Evolutionary conservation across 768 basidiomycete species (phyloP).

Genomic region (Hericium alpestre): DNA sequence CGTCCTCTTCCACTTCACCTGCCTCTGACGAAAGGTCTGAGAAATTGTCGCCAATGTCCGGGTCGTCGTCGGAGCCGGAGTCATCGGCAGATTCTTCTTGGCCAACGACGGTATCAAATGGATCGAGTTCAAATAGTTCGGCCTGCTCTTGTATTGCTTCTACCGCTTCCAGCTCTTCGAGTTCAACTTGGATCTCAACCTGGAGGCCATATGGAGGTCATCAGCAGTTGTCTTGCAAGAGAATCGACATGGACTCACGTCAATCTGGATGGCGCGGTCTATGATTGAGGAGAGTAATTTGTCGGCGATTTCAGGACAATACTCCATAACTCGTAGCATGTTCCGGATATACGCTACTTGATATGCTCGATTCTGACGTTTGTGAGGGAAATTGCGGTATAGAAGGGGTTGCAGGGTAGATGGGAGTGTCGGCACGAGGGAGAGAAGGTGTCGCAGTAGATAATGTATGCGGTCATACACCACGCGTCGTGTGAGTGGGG

Average conservation of each 20-base stretch:
- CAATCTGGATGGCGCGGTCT: conserved; percentile 91
- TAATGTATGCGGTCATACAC: conserved; percentile 82
- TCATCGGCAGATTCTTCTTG: conserved; percentile 54
- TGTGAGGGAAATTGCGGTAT: conserved; percentile 82
- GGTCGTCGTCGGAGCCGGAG: conserved; percentile 39
- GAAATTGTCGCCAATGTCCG: conserved; percentile 41
- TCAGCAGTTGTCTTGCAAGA: background rate
- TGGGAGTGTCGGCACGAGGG: conserved; percentile 85
- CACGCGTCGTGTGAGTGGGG: conserved; percentile 67
- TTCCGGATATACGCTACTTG: conserved; percentile 92
- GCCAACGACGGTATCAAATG: conserved; percentile 76
- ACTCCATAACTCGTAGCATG: conserved; percentile 67
- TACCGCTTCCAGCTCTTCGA: conserved; percentile 80
- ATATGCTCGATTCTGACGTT: conserved; percentile 67
- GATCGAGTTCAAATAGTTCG: conserved; percentile 66
- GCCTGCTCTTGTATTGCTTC: conserved; percentile 38
- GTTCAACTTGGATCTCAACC: conserved; percentile 95
- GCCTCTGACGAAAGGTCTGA: conserved; percentile 73
- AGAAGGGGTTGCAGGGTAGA: conserved; percentile 81
- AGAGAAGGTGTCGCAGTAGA: conserved; percentile 78
- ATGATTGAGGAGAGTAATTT: conserved; percentile 79
- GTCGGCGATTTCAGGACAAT: conserved; percentile 81
- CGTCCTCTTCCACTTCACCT: conserved; percentile 37
- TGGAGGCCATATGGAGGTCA: conserved; percentile 17
- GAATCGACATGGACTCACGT: conserved; percentile 35